A percentile compares a stretch with the other conserved stretches of the same genome.
These are phyloP conservation scores for Canavalia gladiata DNA, from an alignment of 306 rosid genomes.

Conservation along the genomic window DNA sequence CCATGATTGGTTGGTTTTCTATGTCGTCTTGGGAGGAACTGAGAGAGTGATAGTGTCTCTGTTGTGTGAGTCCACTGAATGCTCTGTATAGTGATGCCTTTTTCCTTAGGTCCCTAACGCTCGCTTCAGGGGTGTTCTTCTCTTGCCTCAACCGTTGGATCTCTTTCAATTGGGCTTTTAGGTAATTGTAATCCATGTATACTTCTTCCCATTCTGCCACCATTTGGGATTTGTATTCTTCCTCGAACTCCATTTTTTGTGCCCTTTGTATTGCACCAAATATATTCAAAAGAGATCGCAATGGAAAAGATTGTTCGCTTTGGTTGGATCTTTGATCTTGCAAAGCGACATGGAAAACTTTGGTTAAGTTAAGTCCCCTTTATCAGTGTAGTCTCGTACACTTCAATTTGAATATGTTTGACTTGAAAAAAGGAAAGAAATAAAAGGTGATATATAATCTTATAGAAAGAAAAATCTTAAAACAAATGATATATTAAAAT, in stretches of 20 bases:
- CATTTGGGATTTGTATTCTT: conserved; percentile 67
- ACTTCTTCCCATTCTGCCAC: conserved; percentile 89
- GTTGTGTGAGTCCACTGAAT: conserved; percentile 72
- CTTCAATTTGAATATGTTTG: no score
- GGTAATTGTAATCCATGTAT: conserved; percentile 66
- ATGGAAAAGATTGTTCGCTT: no score
- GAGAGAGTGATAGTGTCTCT: conserved; percentile 32
- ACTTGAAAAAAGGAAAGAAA: no score
- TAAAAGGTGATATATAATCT: no score
- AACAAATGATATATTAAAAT: no score
- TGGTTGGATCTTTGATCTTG: no score
- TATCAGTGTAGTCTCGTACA: no score
- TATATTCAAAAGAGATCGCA: no score
- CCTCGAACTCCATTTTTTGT: conserved; percentile 71
- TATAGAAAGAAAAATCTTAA: no score
- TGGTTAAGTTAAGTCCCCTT: no score
- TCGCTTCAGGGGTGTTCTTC: conserved; percentile 17
- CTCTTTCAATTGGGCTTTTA: conserved; percentile 64
- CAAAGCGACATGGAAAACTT: no score
- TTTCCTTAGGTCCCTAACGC: conserved; percentile 51
- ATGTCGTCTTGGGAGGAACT: conserved; percentile 51
- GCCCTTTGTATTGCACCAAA: no score
- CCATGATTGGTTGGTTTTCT: conserved; percentile 69
- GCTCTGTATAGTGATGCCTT: conserved; percentile 66
- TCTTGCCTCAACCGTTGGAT: conserved; percentile 48